A percentile compares a stretch with the other conserved stretches of the same genome.
Evolutionary conservation across 2,329 filamentous ascomycete genomes (phyloP).

Genomic region (Dryadomyces quercivorus): DNA sequence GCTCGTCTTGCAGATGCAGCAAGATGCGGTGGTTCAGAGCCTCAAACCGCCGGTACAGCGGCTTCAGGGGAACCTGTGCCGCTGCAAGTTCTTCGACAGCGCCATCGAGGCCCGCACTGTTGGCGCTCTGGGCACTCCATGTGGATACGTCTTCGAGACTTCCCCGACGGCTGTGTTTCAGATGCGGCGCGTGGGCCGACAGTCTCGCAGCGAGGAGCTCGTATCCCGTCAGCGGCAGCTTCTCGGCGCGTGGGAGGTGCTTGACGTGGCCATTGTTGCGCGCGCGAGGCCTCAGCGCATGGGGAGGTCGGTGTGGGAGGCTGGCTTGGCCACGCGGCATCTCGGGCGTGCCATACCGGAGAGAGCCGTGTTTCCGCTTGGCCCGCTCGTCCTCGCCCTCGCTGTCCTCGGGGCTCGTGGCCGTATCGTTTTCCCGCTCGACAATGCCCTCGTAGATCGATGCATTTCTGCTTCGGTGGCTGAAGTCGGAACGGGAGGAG

Average conservation of each 20-base stretch:
- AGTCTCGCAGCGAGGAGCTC: constrained; percentile 48
- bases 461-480: constrained; percentile 21
- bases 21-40: constrained; percentile 71
- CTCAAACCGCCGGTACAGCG: constrained; percentile 76
- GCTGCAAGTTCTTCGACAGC: not conserved
- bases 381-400: constrained; percentile 17
- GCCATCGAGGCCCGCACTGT: not conserved
- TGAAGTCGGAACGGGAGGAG: not conserved
- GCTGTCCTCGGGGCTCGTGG: constrained; percentile 30
- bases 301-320: constrained; percentile 23
- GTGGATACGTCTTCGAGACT: constrained; percentile 6
- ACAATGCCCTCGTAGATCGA: not conserved
- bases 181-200: constrained; percentile 18
- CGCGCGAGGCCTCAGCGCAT: constrained; percentile 23
- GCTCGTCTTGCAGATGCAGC: constrained; percentile 74
- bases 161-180: constrained; percentile 9
- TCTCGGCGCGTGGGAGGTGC: constrained; percentile 27
- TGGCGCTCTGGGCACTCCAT: constrained; percentile 2
- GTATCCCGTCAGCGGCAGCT: constrained; percentile 43
- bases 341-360: constrained; percentile 28
- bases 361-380: constrained; percentile 8
- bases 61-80: constrained; percentile 23
- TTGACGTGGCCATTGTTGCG: constrained; percentile 21
- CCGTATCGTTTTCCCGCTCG: constrained; percentile 27
- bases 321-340: constrained; percentile 28